These are phyloP conservation scores for Basidiobolus heterosporus DNA, from an alignment of 371 early-diverging fungal species.

Conservation along the genomic window DNA sequence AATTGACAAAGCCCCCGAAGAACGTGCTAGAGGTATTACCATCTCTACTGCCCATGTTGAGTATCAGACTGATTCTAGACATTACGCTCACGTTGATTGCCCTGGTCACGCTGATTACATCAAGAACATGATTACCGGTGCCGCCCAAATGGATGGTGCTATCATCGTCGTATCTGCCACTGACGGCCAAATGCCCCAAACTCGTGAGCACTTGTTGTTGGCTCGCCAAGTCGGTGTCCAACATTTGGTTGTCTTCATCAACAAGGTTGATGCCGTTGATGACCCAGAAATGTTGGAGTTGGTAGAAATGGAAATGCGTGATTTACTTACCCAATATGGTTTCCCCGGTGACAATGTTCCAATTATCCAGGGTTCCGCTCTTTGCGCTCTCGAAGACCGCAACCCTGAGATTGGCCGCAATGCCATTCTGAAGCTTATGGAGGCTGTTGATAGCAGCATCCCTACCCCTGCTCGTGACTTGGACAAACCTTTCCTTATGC, in stretches of 20 bases:
- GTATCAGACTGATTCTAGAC: constrained; percentile 77
- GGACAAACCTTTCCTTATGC: constrained; percentile 98
- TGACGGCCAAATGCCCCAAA: constrained; percentile 88
- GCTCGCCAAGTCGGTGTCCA: constrained; percentile 94
- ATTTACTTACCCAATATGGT: constrained; percentile 78
- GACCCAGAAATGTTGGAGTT: constrained; percentile 94
- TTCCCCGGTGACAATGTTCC: constrained; percentile 89
- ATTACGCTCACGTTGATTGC: constrained; percentile 97
- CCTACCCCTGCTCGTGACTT: constrained; percentile 86
- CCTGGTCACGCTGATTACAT: constrained; percentile 99
- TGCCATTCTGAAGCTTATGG: constrained; percentile 78
- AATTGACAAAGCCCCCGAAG: constrained; percentile 96
- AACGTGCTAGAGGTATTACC: constrained; percentile 93
- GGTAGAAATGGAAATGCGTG: constrained; percentile 98
- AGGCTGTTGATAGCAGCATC: constrained; percentile 83
- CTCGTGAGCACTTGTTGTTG: constrained; percentile 91
- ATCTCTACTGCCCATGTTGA: constrained; percentile 93
- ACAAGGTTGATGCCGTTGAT: constrained; percentile 97
- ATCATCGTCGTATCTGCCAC: constrained; percentile 97
- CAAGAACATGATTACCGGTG: constrained; percentile 99
- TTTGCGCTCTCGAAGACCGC: constrained; percentile 86
- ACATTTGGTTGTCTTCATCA: constrained; percentile 92
- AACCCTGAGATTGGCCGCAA: constrained; percentile 83
- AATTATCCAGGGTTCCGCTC: constrained; percentile 87
- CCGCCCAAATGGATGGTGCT: constrained; percentile 97